Evolutionary conservation across 805 yeast species (phyloP).

Genomic region (Kregervanrija pseudodelftensis): DNA sequence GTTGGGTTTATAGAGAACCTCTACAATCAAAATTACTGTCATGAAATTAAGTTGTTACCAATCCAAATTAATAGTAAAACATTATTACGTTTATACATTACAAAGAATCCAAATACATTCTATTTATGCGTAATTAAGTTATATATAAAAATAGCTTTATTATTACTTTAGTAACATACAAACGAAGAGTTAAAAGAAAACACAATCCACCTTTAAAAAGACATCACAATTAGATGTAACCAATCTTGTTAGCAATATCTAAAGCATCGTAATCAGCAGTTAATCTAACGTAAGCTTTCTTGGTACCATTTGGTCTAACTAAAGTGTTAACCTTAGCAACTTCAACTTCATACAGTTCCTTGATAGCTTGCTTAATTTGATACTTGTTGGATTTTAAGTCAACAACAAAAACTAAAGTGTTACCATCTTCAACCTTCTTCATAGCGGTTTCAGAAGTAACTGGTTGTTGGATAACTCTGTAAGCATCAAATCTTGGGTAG

Average conservation of each 20-base stretch:
- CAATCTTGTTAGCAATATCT: slow-evolving; percentile 99
- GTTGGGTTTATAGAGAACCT: no score
- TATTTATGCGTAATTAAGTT: no score
- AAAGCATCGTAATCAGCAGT: slow-evolving; percentile 99
- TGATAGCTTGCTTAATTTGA: slow-evolving; percentile 97
- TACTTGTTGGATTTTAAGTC: slow-evolving; percentile 95
- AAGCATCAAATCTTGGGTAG: slow-evolving; percentile 93
- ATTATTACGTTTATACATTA: no score
- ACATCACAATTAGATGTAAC: slow-evolving; percentile 69
- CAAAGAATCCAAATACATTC: no score
- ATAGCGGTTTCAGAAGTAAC: slow-evolving; percentile 97
- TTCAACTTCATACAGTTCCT: slow-evolving; percentile 96
- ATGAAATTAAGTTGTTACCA: no score
- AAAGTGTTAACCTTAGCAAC: slow-evolving; percentile 91
- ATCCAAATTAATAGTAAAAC: no score
- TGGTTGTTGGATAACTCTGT: slow-evolving; percentile 91
- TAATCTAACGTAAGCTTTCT: slow-evolving; percentile 98
- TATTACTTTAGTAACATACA: not conserved
- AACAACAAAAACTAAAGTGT: slow-evolving; percentile 98
- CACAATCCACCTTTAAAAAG: not conserved
- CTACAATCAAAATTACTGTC: no score
- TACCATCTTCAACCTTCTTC: slow-evolving; percentile 99
- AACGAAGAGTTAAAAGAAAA: not conserved
- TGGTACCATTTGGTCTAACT: slow-evolving; percentile 98
- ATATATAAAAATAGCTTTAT: not conserved